Evolutionary conservation across 495 filamentous ascomycete genomes (phyloP).

Genomic region (Delitschia confertaspora): DNA sequence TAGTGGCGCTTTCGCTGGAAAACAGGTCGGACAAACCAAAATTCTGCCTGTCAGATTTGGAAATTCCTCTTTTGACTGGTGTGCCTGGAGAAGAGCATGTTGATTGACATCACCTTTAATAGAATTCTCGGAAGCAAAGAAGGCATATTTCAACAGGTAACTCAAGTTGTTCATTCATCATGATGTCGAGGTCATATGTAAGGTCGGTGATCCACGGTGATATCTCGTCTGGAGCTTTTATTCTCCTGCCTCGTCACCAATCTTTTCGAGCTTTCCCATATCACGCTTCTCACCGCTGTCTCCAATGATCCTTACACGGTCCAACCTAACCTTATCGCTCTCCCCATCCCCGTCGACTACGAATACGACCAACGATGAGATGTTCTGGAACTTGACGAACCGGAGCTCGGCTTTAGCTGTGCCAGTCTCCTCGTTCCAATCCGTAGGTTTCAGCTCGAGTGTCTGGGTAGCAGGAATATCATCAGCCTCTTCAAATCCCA

Average conservation of each 20-base stretch:
- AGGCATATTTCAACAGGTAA: too few relatives aligned
- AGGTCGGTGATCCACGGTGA: neutral
- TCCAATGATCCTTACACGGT: conserved; percentile 77
- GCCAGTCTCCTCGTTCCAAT: conserved; percentile 79
- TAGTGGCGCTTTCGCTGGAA: conserved; percentile 33
- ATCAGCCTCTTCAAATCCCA: conserved; percentile 93
- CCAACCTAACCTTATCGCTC: conserved; percentile 76
- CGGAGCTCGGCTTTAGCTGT: conserved; percentile 77
- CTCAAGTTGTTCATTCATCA: too few relatives aligned
- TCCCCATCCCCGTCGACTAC: conserved; percentile 81
- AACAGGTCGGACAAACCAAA: conserved; percentile 24
- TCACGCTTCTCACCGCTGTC: conserved; percentile 89
- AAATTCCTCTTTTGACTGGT: neutral
- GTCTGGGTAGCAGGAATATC: conserved; percentile 70
- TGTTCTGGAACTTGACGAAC: conserved; percentile 96
- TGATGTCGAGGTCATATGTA: too few relatives aligned
- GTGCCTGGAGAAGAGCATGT: neutral
- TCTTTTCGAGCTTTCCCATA: conserved; percentile 91
- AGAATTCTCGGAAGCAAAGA: too few relatives aligned
- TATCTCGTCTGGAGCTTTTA: conserved; percentile 33
- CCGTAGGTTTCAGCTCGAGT: conserved; percentile 58
- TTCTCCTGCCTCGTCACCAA: conserved; percentile 61
- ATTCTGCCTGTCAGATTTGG: neutral
- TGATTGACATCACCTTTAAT: too few relatives aligned
- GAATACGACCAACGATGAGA: conserved; percentile 77